These are phyloP conservation scores for Leishmania braziliensis DNA, from an alignment of 208 protist genomes.

Conservation along the genomic window DNA sequence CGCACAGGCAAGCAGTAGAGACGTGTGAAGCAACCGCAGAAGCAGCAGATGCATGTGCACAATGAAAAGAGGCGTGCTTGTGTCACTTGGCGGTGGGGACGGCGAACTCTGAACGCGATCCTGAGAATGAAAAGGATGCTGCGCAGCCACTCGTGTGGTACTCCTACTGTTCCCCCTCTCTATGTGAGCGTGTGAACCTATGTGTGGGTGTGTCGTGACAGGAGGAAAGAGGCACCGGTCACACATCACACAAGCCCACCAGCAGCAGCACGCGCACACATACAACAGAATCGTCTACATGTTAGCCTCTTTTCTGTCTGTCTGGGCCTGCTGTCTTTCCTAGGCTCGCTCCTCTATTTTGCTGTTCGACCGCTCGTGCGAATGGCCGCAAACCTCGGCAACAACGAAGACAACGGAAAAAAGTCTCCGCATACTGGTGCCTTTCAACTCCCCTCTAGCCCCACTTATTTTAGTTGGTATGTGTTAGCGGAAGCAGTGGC, in stretches of 20 bases:
- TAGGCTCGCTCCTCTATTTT: not conserved
- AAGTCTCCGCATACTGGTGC: not conserved
- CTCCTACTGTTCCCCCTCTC: not conserved
- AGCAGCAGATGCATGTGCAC: conserved; percentile 7
- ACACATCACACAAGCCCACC: not conserved
- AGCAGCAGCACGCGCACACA: not conserved
- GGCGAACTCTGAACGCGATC: not conserved
- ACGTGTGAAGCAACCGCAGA: conserved; percentile 6
- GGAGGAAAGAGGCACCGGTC: not conserved
- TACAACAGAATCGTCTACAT: not conserved
- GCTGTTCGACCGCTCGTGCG: not conserved
- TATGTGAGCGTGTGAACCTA: not conserved
- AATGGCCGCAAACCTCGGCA: not conserved
- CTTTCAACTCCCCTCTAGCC: not conserved
- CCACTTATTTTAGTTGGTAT: not conserved
- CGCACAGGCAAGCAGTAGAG: conserved; percentile 31
- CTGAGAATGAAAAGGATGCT: not conserved
- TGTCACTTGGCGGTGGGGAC: not conserved
- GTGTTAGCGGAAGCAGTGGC: not conserved
- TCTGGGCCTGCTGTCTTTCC: not conserved
- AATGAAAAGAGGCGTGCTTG: not conserved
- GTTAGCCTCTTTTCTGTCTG: not conserved
- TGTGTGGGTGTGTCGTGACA: not conserved
- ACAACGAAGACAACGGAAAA: not conserved
- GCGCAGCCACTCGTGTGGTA: not conserved